These are phyloP conservation scores for Penicillium corylophilum DNA, from an alignment of 2,329 filamentous ascomycete genomes.

Conservation along the genomic window DNA sequence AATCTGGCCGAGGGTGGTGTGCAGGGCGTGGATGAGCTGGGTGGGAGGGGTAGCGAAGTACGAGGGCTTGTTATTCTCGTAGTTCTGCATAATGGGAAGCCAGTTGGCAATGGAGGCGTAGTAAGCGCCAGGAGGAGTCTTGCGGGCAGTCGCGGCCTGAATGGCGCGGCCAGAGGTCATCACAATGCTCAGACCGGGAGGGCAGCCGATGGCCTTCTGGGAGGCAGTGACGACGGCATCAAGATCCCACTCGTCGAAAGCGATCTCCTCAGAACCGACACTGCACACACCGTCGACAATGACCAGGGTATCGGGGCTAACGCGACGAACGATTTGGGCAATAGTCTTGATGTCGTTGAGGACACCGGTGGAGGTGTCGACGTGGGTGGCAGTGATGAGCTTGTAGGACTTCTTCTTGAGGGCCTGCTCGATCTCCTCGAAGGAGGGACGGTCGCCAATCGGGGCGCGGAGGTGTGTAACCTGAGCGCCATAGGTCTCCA, in stretches of 20 bases:
- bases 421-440: constrained; percentile 83
- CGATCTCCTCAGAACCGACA: constrained; percentile 92
- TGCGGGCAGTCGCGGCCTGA: constrained; percentile 73
- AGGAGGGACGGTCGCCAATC: constrained; percentile 82
- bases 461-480: constrained; percentile 86
- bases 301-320: constrained; percentile 87
- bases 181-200: constrained; percentile 88
- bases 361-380: constrained; percentile 95
- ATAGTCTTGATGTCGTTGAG: constrained; percentile 85
- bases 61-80: constrained; percentile 94
- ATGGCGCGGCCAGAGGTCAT: constrained; percentile 91
- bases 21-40: constrained; percentile 86
- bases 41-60: constrained; percentile 98
- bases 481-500: constrained; percentile 85
- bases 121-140: constrained; percentile 80
- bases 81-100: constrained; percentile 98
- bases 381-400: constrained; percentile 89
- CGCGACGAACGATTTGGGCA: constrained; percentile 75
- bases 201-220: constrained; percentile 95
- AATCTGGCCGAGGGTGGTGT: constrained; percentile 86
- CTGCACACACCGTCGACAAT: constrained; percentile 97
- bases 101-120: constrained; percentile 98
- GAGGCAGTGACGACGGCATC: constrained; percentile 92
- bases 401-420: constrained; percentile 92
- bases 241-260: constrained; percentile 91